phyloP scores from a whole-genome alignment of 768 basidiomycete species.

The Lentinula raphanica region DNA sequence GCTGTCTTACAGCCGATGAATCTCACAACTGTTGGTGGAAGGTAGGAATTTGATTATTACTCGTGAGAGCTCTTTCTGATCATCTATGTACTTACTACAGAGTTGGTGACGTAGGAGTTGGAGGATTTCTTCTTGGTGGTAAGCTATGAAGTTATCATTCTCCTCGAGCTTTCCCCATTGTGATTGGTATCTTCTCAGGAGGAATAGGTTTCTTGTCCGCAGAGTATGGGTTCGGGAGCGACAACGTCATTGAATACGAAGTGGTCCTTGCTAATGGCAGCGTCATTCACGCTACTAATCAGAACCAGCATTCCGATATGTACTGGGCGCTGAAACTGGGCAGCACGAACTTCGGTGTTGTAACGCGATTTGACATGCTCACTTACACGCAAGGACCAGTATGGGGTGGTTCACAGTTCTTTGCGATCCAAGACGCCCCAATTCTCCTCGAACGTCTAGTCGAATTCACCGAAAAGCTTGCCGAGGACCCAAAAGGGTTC shows the following conservation, averaged over 20 bases:
- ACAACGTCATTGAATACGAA: constrained; percentile 15
- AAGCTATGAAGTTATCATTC: background rate
- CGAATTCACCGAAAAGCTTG: constrained; percentile 10
- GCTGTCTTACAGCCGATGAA: background rate
- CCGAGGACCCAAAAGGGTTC: constrained; percentile 11
- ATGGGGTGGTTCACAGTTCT: constrained; percentile 14
- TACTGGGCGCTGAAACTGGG: constrained; percentile 18
- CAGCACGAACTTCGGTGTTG: constrained; percentile 17
- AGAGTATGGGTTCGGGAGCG: constrained; percentile 16
- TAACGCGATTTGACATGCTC: constrained; percentile 18
- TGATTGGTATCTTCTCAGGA: constrained; percentile 2
- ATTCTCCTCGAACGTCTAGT: constrained; percentile 13
- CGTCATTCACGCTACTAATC: constrained; percentile 12
- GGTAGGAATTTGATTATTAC: background rate
- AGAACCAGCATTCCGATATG: constrained; percentile 8
- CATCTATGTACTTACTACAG: too few relatives aligned
- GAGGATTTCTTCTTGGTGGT: constrained; percentile 9
- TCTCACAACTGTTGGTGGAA: constrained; percentile 3
- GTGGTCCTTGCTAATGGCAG: constrained; percentile 14
- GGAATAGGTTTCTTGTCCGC: constrained; percentile 15
- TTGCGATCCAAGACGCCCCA: constrained; percentile 11
- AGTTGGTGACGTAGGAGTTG: constrained; percentile 5
- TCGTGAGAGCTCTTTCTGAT: too few relatives aligned
- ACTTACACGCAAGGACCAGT: constrained; percentile 13
- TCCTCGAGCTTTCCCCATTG: background rate